These are phyloP conservation scores for Melocanna baccifera DNA, from an alignment of 176 grass and related monocot genomes.

Conservation along the genomic window DNA sequence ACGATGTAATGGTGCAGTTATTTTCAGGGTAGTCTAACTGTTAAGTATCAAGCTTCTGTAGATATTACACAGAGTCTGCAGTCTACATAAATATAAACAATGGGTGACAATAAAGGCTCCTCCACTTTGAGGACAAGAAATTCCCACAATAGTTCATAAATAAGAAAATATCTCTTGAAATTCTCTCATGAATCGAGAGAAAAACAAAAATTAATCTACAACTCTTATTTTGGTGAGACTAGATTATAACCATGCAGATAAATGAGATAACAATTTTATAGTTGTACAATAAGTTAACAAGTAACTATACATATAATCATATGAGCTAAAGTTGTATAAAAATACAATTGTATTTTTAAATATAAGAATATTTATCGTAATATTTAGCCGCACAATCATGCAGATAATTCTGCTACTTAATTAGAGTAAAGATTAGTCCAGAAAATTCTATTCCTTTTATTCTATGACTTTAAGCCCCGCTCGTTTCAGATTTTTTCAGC, in stretches of 20 bases:
- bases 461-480: too few species aligned
- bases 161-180: not conserved
- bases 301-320: not conserved
- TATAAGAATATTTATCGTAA: not conserved
- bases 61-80: too few species aligned
- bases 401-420: not conserved
- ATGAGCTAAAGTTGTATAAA: not conserved
- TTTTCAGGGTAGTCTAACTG: too few species aligned
- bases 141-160: not conserved
- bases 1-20: not conserved
- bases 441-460: not conserved
- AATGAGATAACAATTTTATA: not conserved
- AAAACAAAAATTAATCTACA: not conserved
- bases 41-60: too few species aligned
- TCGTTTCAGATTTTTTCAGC: too few species aligned
- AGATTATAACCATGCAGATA: not conserved
- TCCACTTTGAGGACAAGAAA: not conserved
- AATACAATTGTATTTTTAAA: not conserved
- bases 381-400: not conserved
- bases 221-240: not conserved
- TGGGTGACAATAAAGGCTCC: not conserved
- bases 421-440: not conserved
- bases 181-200: not conserved
- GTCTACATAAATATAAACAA: not conserved
- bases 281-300: not conserved